Evolutionary conservation across 495 filamentous ascomycete genomes (phyloP), one percentile per base, ranked within the genome.

Genomic region (Aspergillus wentii): DNA sequence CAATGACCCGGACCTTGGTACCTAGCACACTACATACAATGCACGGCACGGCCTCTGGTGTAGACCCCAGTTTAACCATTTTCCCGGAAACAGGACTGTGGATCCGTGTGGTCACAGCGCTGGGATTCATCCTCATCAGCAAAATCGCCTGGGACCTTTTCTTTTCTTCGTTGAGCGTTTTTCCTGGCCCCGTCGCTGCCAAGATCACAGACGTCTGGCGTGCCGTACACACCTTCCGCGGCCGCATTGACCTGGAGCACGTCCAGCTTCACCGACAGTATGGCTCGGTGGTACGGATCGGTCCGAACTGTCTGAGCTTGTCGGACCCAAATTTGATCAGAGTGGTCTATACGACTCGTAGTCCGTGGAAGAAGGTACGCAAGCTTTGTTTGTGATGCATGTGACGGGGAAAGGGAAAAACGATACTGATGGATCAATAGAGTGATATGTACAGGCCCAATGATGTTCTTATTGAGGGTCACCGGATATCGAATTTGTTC

Each of bases 281-380:
- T 49, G 65, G 64, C 7, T 17, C 48, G 7, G 54, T 50, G 13
- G 59, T 68, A 17, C 57, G 59, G 3, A 40, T 67, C 35, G 64
- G 60, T 2, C 66, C 64, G 2, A 63, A 65, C 19, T 29, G 50
- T 9, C 33, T 68, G 31, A 64, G 62, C 31, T 46, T 69, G 17
- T 54, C 53, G 5, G 62, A 68, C 29, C 61, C 61, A 9, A 46
- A 25, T 17, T 27, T 63, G 43, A 56, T 66, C 38, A 51, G 44
- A 8, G 28, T 38, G 23, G 52, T 68, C 8, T 65, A 52, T 31
- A 52, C 49, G 35, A 53, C 52, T 0, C 58, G 51, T 16, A 51
- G 41, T 25, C 50, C 59, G 7, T 63, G 57, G 59, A 44, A 45
- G 4, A 65, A 65, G 55, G 56, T 57, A 44, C 17, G 38, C 15